Evolutionary conservation across 371 early-diverging fungal genomes (phyloP), one percentile per base, ranked within the genome.

Genomic region (Mortierella sp.): DNA sequence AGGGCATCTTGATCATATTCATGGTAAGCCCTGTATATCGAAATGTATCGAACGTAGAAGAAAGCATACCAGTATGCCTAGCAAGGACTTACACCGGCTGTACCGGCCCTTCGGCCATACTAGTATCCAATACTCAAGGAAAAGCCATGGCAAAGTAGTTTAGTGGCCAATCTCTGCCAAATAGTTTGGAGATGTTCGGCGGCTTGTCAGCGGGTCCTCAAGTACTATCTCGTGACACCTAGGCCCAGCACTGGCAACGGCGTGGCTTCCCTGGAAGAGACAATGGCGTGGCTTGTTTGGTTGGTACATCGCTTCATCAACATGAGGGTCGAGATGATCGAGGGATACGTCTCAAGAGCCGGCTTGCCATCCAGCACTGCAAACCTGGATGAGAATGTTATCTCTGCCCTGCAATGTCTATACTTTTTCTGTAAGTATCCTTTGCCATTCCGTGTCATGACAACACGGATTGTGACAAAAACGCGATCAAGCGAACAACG

Each of bases 201-300:
- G 6, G 52, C 56, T 5, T 76, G 76, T 21, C 76, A 76, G 37
- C 44, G 61, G 4, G 76, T 69, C 3, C 60, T 76, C 49, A 69
- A 76, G 42, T 61, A 76, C 39, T 76, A 76, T 19, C 50, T 76
- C 27, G 61, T 69, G 2, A 76, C 76, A 14, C 70, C 70, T 4
- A 52, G 76, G 28, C 64, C 76, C 2, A 69, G 52, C 14, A 49
- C 64, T 14, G 76, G 76, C 0, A 64, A 60, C 19, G 76, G 76
- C 6, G 64, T 69, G 2, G 76, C 76, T 2, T 64, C 76, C 2
- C 39, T 69, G 12, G 76, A 76, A 14, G 76, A 76, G 21, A 76
- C 76, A n/a, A 64, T 76, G 76, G 69, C 76, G 0, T 76, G 76
- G 76, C 70, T 76, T 14, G 76, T 76, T 6, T 76, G 76, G 76